Percentiles rank a stretch among this genome's conserved stretches.
These are phyloP conservation scores for Saccharum officinarum DNA, from an alignment of 176 grass and related monocot species.

Conservation along the genomic window DNA sequence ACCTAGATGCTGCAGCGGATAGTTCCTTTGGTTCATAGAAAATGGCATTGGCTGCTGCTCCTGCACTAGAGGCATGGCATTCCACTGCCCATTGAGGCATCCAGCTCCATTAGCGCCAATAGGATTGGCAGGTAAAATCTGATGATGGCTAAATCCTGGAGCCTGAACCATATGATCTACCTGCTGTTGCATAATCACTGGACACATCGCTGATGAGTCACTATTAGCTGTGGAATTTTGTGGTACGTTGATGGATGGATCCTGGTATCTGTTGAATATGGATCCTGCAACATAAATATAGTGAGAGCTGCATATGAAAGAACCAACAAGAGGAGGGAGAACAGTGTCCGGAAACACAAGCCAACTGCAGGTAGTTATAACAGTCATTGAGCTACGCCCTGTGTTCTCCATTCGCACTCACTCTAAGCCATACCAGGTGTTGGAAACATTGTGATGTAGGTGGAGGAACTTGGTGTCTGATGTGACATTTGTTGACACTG, in stretches of 20 bases:
- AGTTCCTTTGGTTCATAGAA: conserved; percentile 41
- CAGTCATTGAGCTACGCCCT: conserved; percentile 34
- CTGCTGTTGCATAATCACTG: conserved; percentile 43
- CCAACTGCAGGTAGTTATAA: conserved; percentile 12
- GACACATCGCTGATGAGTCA: conserved; percentile 22
- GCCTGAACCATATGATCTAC: conserved; percentile 62
- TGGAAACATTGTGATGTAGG: conserved; percentile 53
- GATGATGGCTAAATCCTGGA: conserved; percentile 60
- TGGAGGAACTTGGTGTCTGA: conserved; percentile 49
- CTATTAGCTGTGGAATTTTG: conserved; percentile 40
- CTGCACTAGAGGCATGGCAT: conserved; percentile 35
- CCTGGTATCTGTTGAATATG: conserved; percentile 47
- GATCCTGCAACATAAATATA: conserved; percentile 42
- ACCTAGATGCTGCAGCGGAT: conserved; percentile 33
- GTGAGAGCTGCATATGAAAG: not conserved
- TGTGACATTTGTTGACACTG: conserved; percentile 33
- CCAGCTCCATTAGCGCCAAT: conserved; percentile 55
- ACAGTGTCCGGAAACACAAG: not conserved
- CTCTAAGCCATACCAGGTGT: conserved; percentile 60
- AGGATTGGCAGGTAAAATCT: conserved; percentile 42
- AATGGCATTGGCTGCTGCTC: conserved; percentile 48
- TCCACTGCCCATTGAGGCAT: conserved; percentile 44
- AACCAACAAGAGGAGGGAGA: conserved; percentile 3
- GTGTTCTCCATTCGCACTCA: conserved; percentile 36
- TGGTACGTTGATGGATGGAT: conserved; percentile 29